Percentiles rank a stretch among this genome's conserved stretches.
These are phyloP conservation scores for Oryza nivara DNA, from an alignment of 176 grass and related monocot genomes.

Conservation along the genomic window DNA sequence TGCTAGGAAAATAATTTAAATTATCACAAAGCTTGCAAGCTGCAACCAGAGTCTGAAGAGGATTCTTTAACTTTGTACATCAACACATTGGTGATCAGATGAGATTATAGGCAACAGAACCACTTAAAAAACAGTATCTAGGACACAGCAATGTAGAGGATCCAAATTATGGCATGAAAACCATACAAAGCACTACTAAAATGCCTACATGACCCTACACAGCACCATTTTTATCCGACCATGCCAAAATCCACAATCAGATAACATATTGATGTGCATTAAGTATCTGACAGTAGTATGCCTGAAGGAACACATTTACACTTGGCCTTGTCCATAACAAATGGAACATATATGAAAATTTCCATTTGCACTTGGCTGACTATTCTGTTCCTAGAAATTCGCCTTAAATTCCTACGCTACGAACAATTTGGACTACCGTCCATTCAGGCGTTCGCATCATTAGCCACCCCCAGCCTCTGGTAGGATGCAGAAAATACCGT, in stretches of 20 bases:
- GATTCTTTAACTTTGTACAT: slow-evolving; percentile 5
- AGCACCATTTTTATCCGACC: background rate
- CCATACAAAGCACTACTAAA: background rate
- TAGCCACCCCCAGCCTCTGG: background rate
- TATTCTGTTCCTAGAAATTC: background rate
- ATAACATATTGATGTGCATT: background rate
- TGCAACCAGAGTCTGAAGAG: background rate
- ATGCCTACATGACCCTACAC: background rate
- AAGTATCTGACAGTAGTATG: background rate
- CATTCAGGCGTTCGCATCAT: background rate
- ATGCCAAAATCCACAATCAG: slow-evolving; percentile 18
- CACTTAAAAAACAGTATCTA: background rate
- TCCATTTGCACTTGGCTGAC: background rate
- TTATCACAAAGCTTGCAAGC: background rate
- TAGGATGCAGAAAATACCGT: background rate
- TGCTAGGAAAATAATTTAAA: background rate
- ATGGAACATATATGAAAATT: background rate
- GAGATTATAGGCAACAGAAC: background rate
- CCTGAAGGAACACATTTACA: background rate
- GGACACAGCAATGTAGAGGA: background rate
- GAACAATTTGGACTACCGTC: background rate
- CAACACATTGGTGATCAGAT: background rate
- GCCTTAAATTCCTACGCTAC: background rate
- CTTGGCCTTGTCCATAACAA: background rate
- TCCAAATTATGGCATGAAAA: background rate